Evolutionary conservation across 2,329 filamentous ascomycete species (phyloP), one percentile per base, ranked within the genome.

Genomic region (Fulvia fulva): DNA sequence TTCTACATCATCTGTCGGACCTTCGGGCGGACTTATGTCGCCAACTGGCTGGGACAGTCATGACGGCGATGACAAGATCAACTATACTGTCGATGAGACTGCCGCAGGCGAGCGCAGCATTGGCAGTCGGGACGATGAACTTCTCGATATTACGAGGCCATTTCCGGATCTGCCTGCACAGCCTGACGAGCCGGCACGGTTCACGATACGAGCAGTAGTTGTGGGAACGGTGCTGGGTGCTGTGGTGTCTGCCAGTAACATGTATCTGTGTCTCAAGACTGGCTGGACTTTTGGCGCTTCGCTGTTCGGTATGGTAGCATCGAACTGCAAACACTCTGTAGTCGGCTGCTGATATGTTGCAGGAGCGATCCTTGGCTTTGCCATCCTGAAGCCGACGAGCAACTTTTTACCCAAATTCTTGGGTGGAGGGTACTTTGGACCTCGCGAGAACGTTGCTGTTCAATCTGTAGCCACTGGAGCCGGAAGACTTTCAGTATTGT

Each of bases 381-480:
- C 66, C n/a, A 64, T 70, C 12, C 61, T 69, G 41, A 70, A 70
- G 55, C 60, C 67, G 28, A 50, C 68, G 4, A 62, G 66, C 28
- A 63, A 56, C 41, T 53, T 65, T 11, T 53, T 68, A 41, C 64
- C 66, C 5, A 32, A 68, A 68, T 53, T 73, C 72, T 14, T 79
- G 19, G 73, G 82, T 28, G 78, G 82, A 30, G 78, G 77, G 3
- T 70, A 70, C 30, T 85, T 85, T 60, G 83, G 83, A 1, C 83
- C 83, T 8, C 81, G 82, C 63, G 83, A 86, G 67, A 85, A 85
- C 73, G 82, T 79, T 63, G 83, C 84, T 64, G 74, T 83, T 53
- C 82, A 85, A 66, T 81, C 82, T 3, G 73, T 81, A 52, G 83
- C 83, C 9, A 83, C 81, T 3, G 82, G 81, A 52, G 81, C 83